These are phyloP conservation scores for Fusarium phyllophilum DNA, from an alignment of 2,329 filamentous ascomycete species.

Conservation along the genomic window DNA sequence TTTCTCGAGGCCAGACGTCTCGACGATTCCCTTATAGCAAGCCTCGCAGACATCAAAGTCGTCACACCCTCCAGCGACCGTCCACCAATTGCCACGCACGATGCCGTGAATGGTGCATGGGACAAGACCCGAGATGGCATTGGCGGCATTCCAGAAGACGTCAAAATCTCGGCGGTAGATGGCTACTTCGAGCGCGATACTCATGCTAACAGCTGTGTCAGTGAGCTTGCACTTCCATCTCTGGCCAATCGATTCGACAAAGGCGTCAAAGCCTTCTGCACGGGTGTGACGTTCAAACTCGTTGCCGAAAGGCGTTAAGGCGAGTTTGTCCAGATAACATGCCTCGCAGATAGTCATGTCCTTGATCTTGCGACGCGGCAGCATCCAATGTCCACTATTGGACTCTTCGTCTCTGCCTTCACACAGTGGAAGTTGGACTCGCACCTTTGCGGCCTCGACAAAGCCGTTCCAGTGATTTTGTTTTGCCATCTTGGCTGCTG, in stretches of 20 bases:
- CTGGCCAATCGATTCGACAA: conserved; percentile 34
- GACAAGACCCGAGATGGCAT: conserved; percentile 32
- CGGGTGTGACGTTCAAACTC: conserved; percentile 42
- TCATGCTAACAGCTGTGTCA: conserved; percentile 34
- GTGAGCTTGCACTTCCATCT: conserved; percentile 43
- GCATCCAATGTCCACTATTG: conserved; percentile 43
- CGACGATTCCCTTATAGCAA: conserved; percentile 47
- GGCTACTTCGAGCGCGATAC: conserved; percentile 42
- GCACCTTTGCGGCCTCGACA: conserved; percentile 30
- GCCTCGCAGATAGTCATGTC: conserved; percentile 47
- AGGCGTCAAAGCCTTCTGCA: conserved; percentile 37
- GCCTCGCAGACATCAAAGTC: conserved; percentile 48
- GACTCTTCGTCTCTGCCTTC: conserved; percentile 42
- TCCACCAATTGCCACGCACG: conserved; percentile 50
- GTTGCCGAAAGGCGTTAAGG: conserved; percentile 41
- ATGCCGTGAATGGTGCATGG: conserved; percentile 46
- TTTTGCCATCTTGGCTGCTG: conserved; percentile 29
- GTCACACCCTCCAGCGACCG: conserved; percentile 35
- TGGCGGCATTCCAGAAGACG: conserved; percentile 43
- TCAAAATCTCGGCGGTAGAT: conserved; percentile 40
- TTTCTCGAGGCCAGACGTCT: conserved; percentile 36
- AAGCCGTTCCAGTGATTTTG: conserved; percentile 48
- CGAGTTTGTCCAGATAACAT: conserved; percentile 50
- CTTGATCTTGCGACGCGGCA: conserved; percentile 38
- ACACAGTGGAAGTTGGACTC: conserved; percentile 43